Percentiles rank a stretch among this genome's conserved stretches.
Conservation (phyloP, 805 yeast species). For the Yamadazyma nakazawae region DNA sequence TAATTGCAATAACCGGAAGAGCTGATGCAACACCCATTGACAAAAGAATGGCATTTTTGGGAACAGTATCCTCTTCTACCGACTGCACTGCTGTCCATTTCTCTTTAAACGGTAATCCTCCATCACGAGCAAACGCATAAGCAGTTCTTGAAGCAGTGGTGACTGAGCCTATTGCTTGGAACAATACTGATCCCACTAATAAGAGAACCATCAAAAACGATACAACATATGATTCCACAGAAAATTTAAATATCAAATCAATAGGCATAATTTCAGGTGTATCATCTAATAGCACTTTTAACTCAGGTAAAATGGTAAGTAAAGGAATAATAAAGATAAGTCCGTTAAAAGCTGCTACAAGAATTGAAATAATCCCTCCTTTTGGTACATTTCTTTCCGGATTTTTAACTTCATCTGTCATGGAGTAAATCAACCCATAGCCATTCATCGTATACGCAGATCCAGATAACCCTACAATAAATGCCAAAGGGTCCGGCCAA, state of each 20-base stretch:
- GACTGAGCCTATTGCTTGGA: constrained; percentile 75
- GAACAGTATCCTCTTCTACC: constrained; percentile 54
- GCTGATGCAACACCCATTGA: constrained; percentile 60
- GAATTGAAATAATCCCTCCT: constrained; percentile 65
- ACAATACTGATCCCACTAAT: constrained; percentile 65
- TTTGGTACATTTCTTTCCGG: constrained; percentile 75
- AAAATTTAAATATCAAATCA: constrained; percentile 66
- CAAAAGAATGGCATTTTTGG: constrained; percentile 64
- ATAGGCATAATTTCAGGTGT: constrained; percentile 72
- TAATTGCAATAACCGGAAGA: constrained; percentile 61
- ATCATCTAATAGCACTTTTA: constrained; percentile 51
- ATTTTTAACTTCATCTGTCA: constrained; percentile 75
- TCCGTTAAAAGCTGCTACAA: constrained; percentile 66
- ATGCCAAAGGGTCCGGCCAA: constrained; percentile 69
- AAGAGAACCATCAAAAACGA: constrained; percentile 66
- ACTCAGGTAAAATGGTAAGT: constrained; percentile 67
- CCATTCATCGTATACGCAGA: constrained; percentile 80
- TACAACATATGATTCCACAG: constrained; percentile 65
- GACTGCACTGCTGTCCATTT: constrained; percentile 66
- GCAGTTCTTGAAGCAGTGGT: constrained; percentile 84
- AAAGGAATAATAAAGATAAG: constrained; percentile 70
- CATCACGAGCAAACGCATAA: constrained; percentile 79
- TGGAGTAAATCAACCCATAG: constrained; percentile 75
- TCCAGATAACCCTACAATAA: constrained; percentile 73
- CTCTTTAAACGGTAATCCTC: constrained; percentile 65